Percentiles rank a stretch among this genome's conserved stretches.
These are phyloP conservation scores for Balamuthia mandrillaris DNA, from an alignment of 208 protist genomes.

Conservation along the genomic window DNA sequence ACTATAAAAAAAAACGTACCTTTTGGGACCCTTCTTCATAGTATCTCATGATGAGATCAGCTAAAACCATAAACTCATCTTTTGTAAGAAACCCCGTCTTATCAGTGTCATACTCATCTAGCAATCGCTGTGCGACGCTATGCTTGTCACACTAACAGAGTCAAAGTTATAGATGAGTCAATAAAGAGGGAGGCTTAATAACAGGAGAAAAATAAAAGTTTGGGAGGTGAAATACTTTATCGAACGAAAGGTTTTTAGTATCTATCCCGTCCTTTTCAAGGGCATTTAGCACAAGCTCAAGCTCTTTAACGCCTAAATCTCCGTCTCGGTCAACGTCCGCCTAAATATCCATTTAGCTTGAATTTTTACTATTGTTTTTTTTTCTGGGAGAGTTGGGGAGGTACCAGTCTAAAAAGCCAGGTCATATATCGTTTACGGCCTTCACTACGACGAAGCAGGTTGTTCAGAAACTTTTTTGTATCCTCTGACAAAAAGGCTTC, in stretches of 20 bases:
- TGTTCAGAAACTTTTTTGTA: conserved; percentile 8
- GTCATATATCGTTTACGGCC: conserved; percentile 15
- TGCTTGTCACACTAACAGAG: background rate
- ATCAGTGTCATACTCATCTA: conserved; percentile 12
- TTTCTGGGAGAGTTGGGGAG: background rate
- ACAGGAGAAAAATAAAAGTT: background rate
- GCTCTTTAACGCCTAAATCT: conserved; percentile 6
- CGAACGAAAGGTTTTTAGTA: background rate
- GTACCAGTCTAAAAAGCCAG: conserved; percentile 6
- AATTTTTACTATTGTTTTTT: background rate
- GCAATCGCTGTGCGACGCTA: background rate
- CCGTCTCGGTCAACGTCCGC: conserved; percentile 7
- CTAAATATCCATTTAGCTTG: background rate
- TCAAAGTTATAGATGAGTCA: background rate
- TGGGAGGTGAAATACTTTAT: background rate
- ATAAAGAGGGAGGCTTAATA: background rate
- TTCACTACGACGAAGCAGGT: background rate
- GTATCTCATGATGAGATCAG: conserved; percentile 9
- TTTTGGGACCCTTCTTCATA: background rate
- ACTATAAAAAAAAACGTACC: background rate
- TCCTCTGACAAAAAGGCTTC: background rate
- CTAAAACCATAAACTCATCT: conserved; percentile 22
- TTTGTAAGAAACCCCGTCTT: background rate
- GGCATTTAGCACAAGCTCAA: conserved; percentile 20
- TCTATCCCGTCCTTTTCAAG: conserved; percentile 13